These are phyloP conservation scores for Leucocoprinus gongylophorus DNA, from an alignment of 1,284 basidiomycete genomes.

Conservation along the genomic window DNA sequence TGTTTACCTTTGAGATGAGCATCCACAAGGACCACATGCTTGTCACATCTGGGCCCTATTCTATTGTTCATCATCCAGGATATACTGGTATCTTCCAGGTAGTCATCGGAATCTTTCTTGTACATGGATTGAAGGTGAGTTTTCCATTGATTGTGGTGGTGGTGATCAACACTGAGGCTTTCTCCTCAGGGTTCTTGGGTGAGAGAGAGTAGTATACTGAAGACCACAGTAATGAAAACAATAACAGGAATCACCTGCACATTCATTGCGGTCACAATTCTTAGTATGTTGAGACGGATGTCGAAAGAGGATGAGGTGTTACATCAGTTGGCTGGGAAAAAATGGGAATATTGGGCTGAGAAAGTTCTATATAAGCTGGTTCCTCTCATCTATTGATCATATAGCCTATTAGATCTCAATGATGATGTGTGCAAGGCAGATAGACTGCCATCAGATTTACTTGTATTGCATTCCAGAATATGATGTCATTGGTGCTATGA, in stretches of 20 bases:
- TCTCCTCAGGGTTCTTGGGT: slow-evolving; percentile 28
- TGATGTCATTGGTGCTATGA: too few species aligned
- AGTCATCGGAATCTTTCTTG: slow-evolving; percentile 23
- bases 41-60: slow-evolving; percentile 31
- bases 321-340: slow-evolving; percentile 29
- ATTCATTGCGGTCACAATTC: slow-evolving; percentile 22
- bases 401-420: too few species aligned
- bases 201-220: slow-evolving; percentile 26
- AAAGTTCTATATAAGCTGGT: slow-evolving; percentile 33
- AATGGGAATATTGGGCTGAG: slow-evolving; percentile 35
- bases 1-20: slow-evolving; percentile 35
- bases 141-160: background rate
- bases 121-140: slow-evolving; percentile 14
- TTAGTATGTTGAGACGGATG: slow-evolving; percentile 26
- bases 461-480: too few species aligned
- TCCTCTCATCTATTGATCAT: slow-evolving; percentile 35
- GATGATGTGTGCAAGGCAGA: too few species aligned
- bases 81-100: slow-evolving; percentile 30
- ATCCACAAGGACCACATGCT: slow-evolving; percentile 29
- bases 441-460: too few species aligned
- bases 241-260: slow-evolving; percentile 21
- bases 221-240: slow-evolving; percentile 19
- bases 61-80: slow-evolving; percentile 33
- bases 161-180: background rate
- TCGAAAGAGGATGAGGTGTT: slow-evolving; percentile 35